Evolutionary conservation across 2,329 filamentous ascomycete genomes (phyloP), one percentile per base, ranked within the genome.

Genomic region (Xylariaceae sp.): DNA sequence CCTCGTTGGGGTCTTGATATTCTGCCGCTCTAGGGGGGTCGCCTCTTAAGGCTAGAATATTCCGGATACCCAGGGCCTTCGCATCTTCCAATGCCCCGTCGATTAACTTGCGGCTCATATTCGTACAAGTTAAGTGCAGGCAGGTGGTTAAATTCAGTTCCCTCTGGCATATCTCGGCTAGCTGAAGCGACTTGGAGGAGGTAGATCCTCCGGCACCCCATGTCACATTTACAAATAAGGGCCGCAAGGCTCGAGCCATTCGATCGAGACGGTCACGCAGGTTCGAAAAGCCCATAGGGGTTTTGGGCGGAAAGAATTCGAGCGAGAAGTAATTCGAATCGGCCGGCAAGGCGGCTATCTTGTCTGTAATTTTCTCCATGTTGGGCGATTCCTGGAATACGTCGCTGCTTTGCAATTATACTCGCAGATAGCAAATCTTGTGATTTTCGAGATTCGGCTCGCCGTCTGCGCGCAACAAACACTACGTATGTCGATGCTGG

Each of bases 261-360:
- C 95, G 91, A 73, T 96, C 90, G 56, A 99, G 86, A 71, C 95
- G 92, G 63, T 90, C 90, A 71, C 93, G 90, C 52, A 99, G 86
- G 74, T 99, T 99, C 61, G 91, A 89, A 69, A 95, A 96, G 63
- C 95, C 95, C 87, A 96, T 96, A 59, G 89, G 83, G 45, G 95
- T 99, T 80, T 98, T 99, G 61, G 95, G 95, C 65, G 95, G 95
- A 79, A 99, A 99, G 85, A 99, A 99, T 78, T 99, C 95, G 75
- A 98, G 88, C 46, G 95, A 98, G 77, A 96, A 96, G 80, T 95
- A 98, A 72, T 84, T 87, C 63, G 85, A 84, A 74, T 90, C 86
- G 62, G 88, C 84, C 74, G 91, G 90, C 78, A 99, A 79, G 59
- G 91, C 90, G 76, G 90, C 90, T 71, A 98, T 93, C 81, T 96